phyloP scores from a whole-genome alignment of 2,329 filamentous ascomycete genomes.

The Penicillium fuscoglaucum region DNA sequence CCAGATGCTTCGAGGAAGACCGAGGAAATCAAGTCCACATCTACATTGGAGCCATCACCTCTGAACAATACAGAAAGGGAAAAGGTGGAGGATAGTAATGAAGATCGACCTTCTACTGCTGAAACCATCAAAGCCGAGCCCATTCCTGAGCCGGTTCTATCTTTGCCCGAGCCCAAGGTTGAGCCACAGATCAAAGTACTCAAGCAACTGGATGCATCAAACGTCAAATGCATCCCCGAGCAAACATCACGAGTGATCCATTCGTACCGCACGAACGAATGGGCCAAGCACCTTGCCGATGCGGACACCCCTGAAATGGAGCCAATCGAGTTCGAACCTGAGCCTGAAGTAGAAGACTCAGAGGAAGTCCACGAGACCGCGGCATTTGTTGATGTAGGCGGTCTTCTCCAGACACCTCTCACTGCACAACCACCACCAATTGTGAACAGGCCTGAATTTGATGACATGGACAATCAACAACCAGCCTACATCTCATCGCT shows the following conservation, averaged over 20 bases:
- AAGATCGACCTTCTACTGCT: neutral
- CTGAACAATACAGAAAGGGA: neutral
- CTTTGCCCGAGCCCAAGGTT: neutral
- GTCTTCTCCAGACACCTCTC: constrained; percentile 64
- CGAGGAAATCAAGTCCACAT: neutral
- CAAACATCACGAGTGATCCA: constrained; percentile 73
- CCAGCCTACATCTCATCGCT: constrained; percentile 14
- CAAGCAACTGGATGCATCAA: constrained; percentile 33
- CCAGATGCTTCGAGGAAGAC: neutral
- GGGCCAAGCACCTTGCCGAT: constrained; percentile 82
- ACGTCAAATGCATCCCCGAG: constrained; percentile 62
- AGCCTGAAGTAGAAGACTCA: constrained; percentile 32
- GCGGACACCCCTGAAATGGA: constrained; percentile 69
- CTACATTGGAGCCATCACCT: neutral
- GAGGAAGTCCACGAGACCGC: constrained; percentile 50
- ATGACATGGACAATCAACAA: constrained; percentile 19
- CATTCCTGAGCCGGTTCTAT: neutral
- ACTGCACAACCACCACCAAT: constrained; percentile 50
- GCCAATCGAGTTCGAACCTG: constrained; percentile 38
- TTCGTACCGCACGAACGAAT: constrained; percentile 89
- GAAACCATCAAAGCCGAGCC: neutral
- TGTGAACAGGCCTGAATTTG: constrained; percentile 19
- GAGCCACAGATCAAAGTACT: constrained; percentile 6
- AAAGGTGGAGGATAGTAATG: neutral
- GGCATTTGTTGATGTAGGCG: constrained; percentile 63